These are phyloP conservation scores for Globisporangium iwayamae DNA, from an alignment of 352 stramenopile genomes.

Conservation along the genomic window DNA sequence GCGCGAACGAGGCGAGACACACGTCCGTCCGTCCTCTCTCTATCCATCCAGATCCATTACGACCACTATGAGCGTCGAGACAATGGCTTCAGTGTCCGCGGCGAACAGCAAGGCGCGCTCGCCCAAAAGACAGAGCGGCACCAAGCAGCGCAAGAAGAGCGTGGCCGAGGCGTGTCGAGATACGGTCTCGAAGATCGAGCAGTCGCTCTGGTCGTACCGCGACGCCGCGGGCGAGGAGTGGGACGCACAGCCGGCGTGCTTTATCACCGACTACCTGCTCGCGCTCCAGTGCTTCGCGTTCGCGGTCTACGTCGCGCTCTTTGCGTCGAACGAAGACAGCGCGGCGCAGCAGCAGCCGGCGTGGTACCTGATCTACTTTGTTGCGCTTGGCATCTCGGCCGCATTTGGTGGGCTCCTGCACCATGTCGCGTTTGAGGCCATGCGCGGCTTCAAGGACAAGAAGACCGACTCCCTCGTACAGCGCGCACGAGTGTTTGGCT, in stretches of 20 bases:
- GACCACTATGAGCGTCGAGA: slow-evolving; percentile 13
- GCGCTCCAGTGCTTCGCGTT: slow-evolving; percentile 83
- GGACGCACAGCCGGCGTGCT: slow-evolving; percentile 83
- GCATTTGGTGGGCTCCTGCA: slow-evolving; percentile 75
- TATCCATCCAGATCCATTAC: neutral
- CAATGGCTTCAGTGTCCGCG: neutral
- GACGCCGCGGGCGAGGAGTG: slow-evolving; percentile 76
- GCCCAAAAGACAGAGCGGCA: slow-evolving; percentile 7
- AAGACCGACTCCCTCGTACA: slow-evolving; percentile 64
- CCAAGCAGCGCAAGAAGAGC: slow-evolving; percentile 23
- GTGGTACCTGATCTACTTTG: slow-evolving; percentile 88
- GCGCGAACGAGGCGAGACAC: neutral
- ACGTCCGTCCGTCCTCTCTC: neutral
- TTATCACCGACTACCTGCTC: slow-evolving; percentile 86
- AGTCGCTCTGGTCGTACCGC: slow-evolving; percentile 74
- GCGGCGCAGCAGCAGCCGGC: slow-evolving; percentile 23
- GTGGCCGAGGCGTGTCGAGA: slow-evolving; percentile 61
- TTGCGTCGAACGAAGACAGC: slow-evolving; percentile 47
- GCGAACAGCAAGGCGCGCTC: slow-evolving; percentile 6
- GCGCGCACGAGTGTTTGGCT: slow-evolving; percentile 70
- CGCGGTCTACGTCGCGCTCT: slow-evolving; percentile 75
- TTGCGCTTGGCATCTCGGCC: slow-evolving; percentile 76
- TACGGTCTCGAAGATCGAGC: slow-evolving; percentile 68
- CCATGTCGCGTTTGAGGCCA: slow-evolving; percentile 77
- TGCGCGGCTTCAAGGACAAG: slow-evolving; percentile 65